Conservation (phyloP, 371 early-diverging fungal species). For the Rhizopus microsporus region DNA sequence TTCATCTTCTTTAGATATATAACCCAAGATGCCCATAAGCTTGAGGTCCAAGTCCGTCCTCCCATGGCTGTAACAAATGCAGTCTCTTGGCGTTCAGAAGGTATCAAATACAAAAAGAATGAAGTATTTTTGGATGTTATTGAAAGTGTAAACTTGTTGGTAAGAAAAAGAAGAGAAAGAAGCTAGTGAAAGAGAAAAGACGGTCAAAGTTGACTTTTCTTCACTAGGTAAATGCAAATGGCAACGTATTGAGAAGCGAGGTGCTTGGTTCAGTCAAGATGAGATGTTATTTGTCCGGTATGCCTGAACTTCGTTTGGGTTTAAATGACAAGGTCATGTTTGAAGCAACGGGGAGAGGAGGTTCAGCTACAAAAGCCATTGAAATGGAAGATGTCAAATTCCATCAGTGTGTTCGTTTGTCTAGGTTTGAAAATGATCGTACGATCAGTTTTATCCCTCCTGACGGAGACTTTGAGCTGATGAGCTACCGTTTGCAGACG, state of each 20-base stretch:
- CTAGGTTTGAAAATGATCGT: constrained; percentile 94
- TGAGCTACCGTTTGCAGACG: constrained; percentile 94
- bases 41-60: constrained; percentile 88
- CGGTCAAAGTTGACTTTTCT: neutral
- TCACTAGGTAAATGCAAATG: constrained; percentile 79
- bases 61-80: constrained; percentile 98
- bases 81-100: constrained; percentile 97
- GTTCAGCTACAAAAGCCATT: constrained; percentile 90
- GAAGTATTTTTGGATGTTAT: constrained; percentile 98
- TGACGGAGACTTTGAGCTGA: constrained; percentile 98
- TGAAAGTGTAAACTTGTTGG: constrained; percentile 95
- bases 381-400: constrained; percentile 99
- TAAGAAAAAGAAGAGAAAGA: constrained; percentile 28
- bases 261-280: constrained; percentile 95
- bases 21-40: constrained; percentile 95
- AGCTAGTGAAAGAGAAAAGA: neutral
- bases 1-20: constrained; percentile 70
- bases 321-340: constrained; percentile 98
- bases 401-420: constrained; percentile 97
- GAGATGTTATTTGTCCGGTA: constrained; percentile 95
- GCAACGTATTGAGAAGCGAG: constrained; percentile 94
- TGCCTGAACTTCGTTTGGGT: constrained; percentile 98
- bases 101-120: constrained; percentile 96
- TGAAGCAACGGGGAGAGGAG: constrained; percentile 89
- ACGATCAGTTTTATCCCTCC: constrained; percentile 94